These are phyloP conservation scores for Helotiales sp. DNA, from an alignment of 2,329 filamentous ascomycete genomes.

Conservation along the genomic window DNA sequence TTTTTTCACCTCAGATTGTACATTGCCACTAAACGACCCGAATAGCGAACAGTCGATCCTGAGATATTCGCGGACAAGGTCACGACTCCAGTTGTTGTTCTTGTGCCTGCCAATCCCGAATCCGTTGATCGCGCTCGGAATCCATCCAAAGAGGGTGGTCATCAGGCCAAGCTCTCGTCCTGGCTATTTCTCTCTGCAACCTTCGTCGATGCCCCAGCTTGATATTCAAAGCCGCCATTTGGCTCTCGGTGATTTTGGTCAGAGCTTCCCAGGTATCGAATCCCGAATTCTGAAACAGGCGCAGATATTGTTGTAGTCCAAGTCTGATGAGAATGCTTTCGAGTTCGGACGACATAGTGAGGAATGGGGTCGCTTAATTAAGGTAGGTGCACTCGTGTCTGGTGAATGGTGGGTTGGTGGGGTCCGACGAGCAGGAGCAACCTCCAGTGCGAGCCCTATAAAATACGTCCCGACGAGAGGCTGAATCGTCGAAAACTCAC, in stretches of 20 bases:
- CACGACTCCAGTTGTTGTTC: not conserved
- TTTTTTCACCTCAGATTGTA: no score
- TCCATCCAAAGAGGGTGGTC: not conserved
- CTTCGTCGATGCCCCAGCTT: not conserved
- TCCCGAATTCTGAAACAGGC: not conserved
- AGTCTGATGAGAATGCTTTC: not conserved
- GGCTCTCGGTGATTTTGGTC: not conserved
- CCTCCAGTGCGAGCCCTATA: not conserved
- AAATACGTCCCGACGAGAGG: not conserved
- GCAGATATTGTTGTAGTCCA: not conserved
- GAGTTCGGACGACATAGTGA: not conserved
- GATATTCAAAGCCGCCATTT: not conserved
- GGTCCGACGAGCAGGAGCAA: not conserved
- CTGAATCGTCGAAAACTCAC: not conserved
- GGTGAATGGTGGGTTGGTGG: not conserved
- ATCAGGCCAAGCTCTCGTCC: not conserved
- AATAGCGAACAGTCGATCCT: no score
- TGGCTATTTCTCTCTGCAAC: not conserved
- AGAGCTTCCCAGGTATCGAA: constrained; percentile 1
- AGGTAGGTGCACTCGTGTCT: not conserved
- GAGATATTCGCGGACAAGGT: no score
- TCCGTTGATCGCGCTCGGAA: not conserved
- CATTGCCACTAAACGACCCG: no score
- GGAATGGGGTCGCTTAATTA: not conserved
- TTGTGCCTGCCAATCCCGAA: not conserved